Evolutionary conservation across 495 filamentous ascomycete species (phyloP).

Genomic region (Umbilicaria muhlenbergii): DNA sequence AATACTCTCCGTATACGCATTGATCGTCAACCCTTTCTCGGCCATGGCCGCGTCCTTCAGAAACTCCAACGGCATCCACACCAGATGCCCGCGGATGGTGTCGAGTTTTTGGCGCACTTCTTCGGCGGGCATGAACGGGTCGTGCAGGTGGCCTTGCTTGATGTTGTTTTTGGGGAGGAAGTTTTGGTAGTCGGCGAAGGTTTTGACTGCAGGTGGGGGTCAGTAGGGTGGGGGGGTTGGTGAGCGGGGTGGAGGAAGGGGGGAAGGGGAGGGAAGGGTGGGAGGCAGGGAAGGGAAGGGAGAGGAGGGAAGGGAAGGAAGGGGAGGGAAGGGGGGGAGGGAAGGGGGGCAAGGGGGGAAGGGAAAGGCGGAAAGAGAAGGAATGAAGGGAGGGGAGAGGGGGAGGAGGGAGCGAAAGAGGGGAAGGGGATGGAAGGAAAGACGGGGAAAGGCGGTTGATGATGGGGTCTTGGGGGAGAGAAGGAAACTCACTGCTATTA

Average conservation of each 20-base stretch:
- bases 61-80: constrained; percentile 92
- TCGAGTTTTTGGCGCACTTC: constrained; percentile 64
- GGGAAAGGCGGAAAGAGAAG: no score
- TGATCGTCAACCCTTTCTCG: constrained; percentile 66
- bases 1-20: constrained; percentile 53
- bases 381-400: no score
- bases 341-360: no score
- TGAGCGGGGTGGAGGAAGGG: neutral
- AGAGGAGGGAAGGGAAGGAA: neutral
- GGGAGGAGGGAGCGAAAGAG: no score
- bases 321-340: no score
- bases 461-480: neutral
- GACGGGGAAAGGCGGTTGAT: neutral
- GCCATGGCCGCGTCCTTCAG: constrained; percentile 77
- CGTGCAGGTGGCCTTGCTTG: constrained; percentile 74
- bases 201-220: constrained; percentile 40
- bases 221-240: neutral
- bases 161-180: constrained; percentile 51
- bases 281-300: no score
- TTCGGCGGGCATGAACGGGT: constrained; percentile 49
- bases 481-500: constrained; percentile 41
- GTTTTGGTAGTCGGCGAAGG: constrained; percentile 72
- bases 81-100: constrained; percentile 71
- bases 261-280: neutral
- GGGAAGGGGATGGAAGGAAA: neutral